These are phyloP conservation scores for Oryza punctata DNA, from an alignment of 176 grass and related monocot species.

Conservation along the genomic window DNA sequence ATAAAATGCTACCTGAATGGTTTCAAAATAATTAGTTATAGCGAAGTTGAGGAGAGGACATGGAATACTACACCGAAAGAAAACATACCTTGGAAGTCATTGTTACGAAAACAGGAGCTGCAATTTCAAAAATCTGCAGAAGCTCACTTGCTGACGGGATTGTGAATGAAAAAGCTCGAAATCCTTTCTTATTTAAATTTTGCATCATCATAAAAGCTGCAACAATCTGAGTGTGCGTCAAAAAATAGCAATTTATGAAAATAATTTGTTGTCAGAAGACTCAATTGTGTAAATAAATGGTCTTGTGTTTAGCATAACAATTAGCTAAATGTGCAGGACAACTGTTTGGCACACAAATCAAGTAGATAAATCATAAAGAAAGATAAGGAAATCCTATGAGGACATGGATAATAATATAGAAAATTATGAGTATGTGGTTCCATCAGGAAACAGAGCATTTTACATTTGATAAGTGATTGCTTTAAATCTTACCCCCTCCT, in stretches of 20 bases:
- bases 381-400: background rate
- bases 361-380: slow-evolving; percentile 26
- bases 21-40: slow-evolving; percentile 33
- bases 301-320: slow-evolving; percentile 31
- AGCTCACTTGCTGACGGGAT: slow-evolving; percentile 77
- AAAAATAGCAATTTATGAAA: slow-evolving; percentile 11
- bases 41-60: background rate
- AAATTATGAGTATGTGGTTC: background rate
- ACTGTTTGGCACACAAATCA: background rate
- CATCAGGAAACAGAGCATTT: background rate
- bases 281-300: slow-evolving; percentile 12
- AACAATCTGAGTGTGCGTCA: slow-evolving; percentile 65
- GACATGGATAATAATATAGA: background rate
- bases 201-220: slow-evolving; percentile 94
- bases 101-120: slow-evolving; percentile 96
- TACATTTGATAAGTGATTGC: background rate
- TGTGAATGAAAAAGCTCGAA: slow-evolving; percentile 65
- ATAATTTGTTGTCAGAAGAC: background rate
- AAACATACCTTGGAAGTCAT: slow-evolving; percentile 91
- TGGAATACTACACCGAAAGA: background rate
- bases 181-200: slow-evolving; percentile 74
- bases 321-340: background rate
- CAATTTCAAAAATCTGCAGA: slow-evolving; percentile 85
- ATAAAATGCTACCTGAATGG: slow-evolving; percentile 89
- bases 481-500: background rate